phyloP scores from a whole-genome alignment of 495 filamentous ascomycete genomes.

The Penicillium flavigenum region DNA sequence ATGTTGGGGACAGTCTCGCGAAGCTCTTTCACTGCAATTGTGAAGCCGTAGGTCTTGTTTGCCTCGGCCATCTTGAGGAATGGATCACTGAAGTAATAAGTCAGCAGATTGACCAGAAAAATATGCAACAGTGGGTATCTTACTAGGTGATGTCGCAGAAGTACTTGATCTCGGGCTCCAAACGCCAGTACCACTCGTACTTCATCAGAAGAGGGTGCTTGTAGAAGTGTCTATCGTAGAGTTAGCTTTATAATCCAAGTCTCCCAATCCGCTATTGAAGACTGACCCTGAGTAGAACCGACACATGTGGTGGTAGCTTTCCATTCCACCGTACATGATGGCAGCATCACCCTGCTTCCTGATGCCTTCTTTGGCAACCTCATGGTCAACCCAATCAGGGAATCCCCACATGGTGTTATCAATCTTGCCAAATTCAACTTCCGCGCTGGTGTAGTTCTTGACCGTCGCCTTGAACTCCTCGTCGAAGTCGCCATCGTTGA shows the following conservation, averaged over 20 bases:
- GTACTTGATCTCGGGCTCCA: conserved; percentile 99
- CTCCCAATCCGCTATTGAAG: conserved; percentile 9
- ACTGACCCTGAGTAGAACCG: conserved; percentile 95
- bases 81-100: conserved; percentile 65
- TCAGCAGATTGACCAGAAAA: conserved; percentile 23
- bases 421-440: conserved; percentile 94
- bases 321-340: conserved; percentile 99
- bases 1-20: conserved; percentile 98
- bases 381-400: conserved; percentile 92
- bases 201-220: conserved; percentile 93
- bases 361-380: conserved; percentile 93
- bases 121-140: conserved; percentile 26
- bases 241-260: conserved; percentile 19
- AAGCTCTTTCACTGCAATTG: conserved; percentile 98
- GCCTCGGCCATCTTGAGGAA: conserved; percentile 87
- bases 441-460: conserved; percentile 79
- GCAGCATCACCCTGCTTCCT: conserved; percentile 93
- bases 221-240: conserved; percentile 76
- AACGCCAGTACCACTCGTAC: conserved; percentile 99
- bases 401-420: conserved; percentile 91
- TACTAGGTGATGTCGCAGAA: conserved; percentile 99
- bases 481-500: conserved; percentile 98
- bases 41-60: conserved; percentile 99
- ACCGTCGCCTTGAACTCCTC: conserved; percentile 86
- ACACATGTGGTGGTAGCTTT: conserved; percentile 98